A percentile compares a stretch with the other conserved stretches of the same genome.
These are phyloP conservation scores for Boechera stricta DNA, from an alignment of 345 rosid genomes.

Conservation along the genomic window DNA sequence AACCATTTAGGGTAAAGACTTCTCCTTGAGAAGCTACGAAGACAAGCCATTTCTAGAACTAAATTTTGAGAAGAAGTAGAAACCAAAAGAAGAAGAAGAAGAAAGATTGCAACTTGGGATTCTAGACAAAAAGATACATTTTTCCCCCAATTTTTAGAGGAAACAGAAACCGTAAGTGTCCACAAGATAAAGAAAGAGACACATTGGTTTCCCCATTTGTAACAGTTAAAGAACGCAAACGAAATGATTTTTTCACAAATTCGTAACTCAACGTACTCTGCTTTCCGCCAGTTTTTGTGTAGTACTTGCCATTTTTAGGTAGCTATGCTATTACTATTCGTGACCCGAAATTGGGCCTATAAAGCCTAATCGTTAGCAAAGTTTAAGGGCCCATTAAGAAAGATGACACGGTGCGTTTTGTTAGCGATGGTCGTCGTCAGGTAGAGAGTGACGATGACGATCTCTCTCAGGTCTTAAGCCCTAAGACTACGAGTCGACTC, in stretches of 20 bases:
- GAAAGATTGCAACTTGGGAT: background rate
- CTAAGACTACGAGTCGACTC: constrained; percentile 35
- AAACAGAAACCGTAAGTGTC: constrained; percentile 1
- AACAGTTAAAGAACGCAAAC: constrained; percentile 7
- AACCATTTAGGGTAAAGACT: constrained; percentile 22
- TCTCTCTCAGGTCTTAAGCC: constrained; percentile 28
- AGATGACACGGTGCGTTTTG: constrained; percentile 2
- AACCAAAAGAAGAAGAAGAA: too few species aligned
- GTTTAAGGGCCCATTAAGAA: background rate
- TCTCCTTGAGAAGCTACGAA: constrained; percentile 29
- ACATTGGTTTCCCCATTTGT: background rate
- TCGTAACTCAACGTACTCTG: constrained; percentile 10
- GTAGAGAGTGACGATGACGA: constrained; percentile 15
- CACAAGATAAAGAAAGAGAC: constrained; percentile 22
- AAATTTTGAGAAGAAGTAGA: background rate
- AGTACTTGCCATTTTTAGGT: constrained; percentile 8
- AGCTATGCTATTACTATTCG: background rate
- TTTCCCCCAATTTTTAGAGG: background rate
- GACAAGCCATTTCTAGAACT: constrained; percentile 21
- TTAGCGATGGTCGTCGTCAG: constrained; percentile 17
- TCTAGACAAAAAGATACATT: background rate
- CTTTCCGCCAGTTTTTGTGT: background rate
- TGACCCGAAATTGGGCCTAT: background rate
- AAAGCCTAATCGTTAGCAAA: background rate
- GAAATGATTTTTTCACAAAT: constrained; percentile 4